phyloP scores from a whole-genome alignment of 1,284 basidiomycete genomes.

The Moesziomyces antarcticus region DNA sequence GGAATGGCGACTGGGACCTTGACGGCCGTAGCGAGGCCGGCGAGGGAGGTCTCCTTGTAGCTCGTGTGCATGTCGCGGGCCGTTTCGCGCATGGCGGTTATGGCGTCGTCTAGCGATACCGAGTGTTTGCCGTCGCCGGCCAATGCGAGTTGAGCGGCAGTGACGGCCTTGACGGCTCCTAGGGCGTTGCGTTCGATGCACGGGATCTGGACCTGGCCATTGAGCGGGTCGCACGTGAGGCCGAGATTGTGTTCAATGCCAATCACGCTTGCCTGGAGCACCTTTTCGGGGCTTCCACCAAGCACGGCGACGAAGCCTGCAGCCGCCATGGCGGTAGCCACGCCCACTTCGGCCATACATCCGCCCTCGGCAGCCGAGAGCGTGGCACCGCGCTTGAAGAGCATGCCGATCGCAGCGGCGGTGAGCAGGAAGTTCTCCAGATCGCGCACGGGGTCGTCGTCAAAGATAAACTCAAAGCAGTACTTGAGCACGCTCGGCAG shows the following conservation, averaged over 20 bases:
- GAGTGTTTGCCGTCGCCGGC: conserved; percentile 83
- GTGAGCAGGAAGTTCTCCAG: conserved; percentile 87
- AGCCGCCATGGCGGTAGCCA: conserved; percentile 89
- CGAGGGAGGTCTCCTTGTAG: conserved; percentile 64
- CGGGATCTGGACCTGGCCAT: conserved; percentile 88
- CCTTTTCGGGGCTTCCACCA: conserved; percentile 68
- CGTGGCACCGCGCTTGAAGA: conserved; percentile 95
- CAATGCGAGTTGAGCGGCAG: conserved; percentile 88
- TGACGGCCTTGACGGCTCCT: conserved; percentile 73
- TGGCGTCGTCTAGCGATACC: conserved; percentile 92
- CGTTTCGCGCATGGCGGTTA: conserved; percentile 92
- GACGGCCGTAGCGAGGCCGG: conserved; percentile 59
- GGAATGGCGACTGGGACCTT: conserved; percentile 63
- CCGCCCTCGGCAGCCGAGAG: conserved; percentile 87
- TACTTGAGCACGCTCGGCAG: conserved; percentile 89
- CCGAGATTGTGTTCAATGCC: conserved; percentile 75
- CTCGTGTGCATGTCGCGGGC: conserved; percentile 73
- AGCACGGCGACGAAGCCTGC: conserved; percentile 88
- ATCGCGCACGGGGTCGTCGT: conserved; percentile 84
- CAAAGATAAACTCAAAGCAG: conserved; percentile 78
- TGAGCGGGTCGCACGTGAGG: conserved; percentile 58
- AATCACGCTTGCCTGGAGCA: conserved; percentile 87
- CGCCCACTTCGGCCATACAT: conserved; percentile 71
- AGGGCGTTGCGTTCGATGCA: conserved; percentile 84
- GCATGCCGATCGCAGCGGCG: conserved; percentile 88